Evolutionary conservation across 495 filamentous ascomycete species (phyloP).

Genomic region (Aspergillus conjunctus): DNA sequence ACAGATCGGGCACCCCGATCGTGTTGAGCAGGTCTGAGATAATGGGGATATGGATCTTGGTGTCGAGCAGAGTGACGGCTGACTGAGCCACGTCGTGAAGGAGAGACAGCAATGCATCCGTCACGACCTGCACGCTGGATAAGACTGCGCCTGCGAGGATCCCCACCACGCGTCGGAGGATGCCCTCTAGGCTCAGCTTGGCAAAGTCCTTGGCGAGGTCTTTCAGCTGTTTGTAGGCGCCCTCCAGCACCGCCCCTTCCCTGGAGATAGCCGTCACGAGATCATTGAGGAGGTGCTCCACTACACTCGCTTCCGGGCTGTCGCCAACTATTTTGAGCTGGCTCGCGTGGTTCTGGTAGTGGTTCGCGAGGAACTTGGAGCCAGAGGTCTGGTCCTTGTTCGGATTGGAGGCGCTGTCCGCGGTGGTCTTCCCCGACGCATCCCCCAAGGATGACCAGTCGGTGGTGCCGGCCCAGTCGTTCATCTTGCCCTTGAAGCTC

Average conservation of each 20-base stretch:
- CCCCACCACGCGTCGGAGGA: slow-evolving; percentile 2
- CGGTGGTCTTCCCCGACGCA: too few species aligned
- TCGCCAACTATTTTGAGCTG: neutral
- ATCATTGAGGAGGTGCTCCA: slow-evolving; percentile 3
- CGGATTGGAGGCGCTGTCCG: too few species aligned
- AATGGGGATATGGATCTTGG: slow-evolving; percentile 22
- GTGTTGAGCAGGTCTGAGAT: slow-evolving; percentile 20
- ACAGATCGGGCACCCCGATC: slow-evolving; percentile 15
- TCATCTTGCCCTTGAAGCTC: neutral
- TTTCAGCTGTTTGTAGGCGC: slow-evolving; percentile 1
- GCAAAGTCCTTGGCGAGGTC: neutral
- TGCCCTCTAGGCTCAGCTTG: neutral
- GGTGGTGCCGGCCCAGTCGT: slow-evolving; percentile 2
- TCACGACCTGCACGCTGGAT: slow-evolving; percentile 8
- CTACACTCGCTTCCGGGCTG: neutral
- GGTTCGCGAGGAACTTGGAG: too few species aligned
- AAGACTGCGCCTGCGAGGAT: slow-evolving; percentile 7
- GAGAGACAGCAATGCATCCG: slow-evolving; percentile 16
- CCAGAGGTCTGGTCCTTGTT: too few species aligned
- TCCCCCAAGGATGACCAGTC: slow-evolving; percentile 6
- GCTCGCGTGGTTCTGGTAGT: slow-evolving; percentile 1
- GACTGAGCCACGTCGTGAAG: neutral
- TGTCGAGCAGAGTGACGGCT: slow-evolving; percentile 8
- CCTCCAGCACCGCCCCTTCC: neutral
- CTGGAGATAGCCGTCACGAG: neutral